Base-by-base conservation (phyloP, 768 basidiomycete genomes). In the Amanita muscaria region DNA sequence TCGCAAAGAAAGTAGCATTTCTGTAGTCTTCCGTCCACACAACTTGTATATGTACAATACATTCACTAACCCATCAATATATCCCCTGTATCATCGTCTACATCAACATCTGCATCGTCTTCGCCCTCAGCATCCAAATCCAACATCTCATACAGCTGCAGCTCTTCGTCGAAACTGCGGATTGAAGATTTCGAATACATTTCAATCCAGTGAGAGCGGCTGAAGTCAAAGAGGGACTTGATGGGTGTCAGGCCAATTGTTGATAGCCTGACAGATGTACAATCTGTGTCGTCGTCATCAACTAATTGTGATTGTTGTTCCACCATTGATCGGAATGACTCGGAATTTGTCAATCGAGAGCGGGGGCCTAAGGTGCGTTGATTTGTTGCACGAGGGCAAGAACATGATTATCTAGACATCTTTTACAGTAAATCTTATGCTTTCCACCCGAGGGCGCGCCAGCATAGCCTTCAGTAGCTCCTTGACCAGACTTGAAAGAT, bases 71-170 rank as follows among this genome's bases (percentile, higher is more conserved):
- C 27, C 27, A 29, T 29, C 27, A 29, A 29, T 29, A 29, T 29
- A 29, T 29, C 27, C 27, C 27, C 27, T 29, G 27, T 29, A 29
- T 29, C 27, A 6, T 12, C 27, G 22, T 39, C 37, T 23, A 43
- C 50, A 39, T 44, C 38, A 19, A 38, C 35, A 23, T 38, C 4
- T 5, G 24, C 38, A 39, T 53, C 50, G 1, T 38, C 35, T 12
- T 53, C 51, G 16, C 52, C 52, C 15, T 51, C 47, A n/a, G 52
- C 52, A 49, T 53, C 52, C 37, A 53, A n/a, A 53, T 53, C 47
- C 12, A 53, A 42, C 38, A 53, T 29, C 21, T 53, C 52, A 37
- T 53, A 51, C 3, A 53, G 37, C 27, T 51, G 50, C 16, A 53
- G 37, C 41, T 53, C 52, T 19, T 51, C 50, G 18, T 49, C 46